phyloP scores from a whole-genome alignment of 2,329 filamentous ascomycete genomes.

The Hypoxylon rubiginosum region DNA sequence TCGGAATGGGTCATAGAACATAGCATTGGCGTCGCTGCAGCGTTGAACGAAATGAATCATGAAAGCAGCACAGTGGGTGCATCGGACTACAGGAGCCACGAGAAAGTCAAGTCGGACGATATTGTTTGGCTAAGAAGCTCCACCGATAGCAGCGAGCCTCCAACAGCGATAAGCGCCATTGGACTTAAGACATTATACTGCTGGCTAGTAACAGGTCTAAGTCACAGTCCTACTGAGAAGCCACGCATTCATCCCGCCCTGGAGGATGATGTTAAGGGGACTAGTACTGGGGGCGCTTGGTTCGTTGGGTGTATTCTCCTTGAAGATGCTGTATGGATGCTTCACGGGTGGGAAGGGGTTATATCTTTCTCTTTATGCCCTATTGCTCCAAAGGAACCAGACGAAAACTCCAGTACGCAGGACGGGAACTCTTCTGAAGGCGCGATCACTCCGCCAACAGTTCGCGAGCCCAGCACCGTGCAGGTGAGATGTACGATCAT shows the following conservation, averaged over 20 bases:
- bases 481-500: constrained; percentile 5
- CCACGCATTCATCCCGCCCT: constrained; percentile 24
- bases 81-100: constrained; percentile 10
- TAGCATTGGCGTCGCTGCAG: constrained; percentile 28
- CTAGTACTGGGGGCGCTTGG: constrained; percentile 24
- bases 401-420: background rate
- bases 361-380: constrained; percentile 23
- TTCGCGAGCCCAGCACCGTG: constrained; percentile 13
- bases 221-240: constrained; percentile 9
- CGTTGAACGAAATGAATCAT: constrained; percentile 13
- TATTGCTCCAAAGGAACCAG: background rate
- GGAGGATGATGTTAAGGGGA: constrained; percentile 20
- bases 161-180: constrained; percentile 17
- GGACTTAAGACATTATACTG: constrained; percentile 12
- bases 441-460: background rate
- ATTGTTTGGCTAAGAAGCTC: constrained; percentile 16
- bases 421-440: constrained; percentile 21
- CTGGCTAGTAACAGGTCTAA: background rate
- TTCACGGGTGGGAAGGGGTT: constrained; percentile 29
- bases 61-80: background rate
- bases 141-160: background rate
- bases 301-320: constrained; percentile 29
- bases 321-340: constrained; percentile 23
- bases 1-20: constrained; percentile 27
- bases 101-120: constrained; percentile 29